phyloP scores from a whole-genome alignment of 805 yeast species.

The Zygosaccharomyces bailii region DNA sequence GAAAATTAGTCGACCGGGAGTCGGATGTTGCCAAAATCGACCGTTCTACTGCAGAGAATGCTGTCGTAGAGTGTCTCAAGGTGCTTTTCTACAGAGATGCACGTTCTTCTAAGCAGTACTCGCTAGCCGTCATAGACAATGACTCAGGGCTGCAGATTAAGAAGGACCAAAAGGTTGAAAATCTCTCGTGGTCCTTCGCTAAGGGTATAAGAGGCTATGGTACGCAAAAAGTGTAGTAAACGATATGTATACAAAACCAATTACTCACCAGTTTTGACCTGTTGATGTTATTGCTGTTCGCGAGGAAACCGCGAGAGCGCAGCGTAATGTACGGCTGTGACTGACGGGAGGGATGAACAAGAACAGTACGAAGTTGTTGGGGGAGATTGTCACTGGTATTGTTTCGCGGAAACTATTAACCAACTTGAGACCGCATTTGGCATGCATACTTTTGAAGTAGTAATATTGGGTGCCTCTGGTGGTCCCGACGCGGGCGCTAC shows the following conservation, averaged over 20 bases:
- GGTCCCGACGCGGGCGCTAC: constrained; percentile 76
- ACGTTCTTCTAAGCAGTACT: constrained; percentile 81
- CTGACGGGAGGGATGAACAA: not conserved
- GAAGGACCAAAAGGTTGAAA: constrained; percentile 61
- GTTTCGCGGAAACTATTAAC: not conserved
- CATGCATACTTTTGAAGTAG: constrained; percentile 48
- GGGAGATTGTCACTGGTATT: not conserved
- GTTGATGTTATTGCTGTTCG: not conserved
- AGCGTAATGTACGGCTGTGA: not conserved
- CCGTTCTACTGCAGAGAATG: constrained; percentile 70
- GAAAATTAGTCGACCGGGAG: constrained; percentile 78
- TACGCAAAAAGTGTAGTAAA: constrained; percentile 47
- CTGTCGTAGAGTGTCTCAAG: constrained; percentile 85
- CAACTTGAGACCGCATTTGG: not conserved
- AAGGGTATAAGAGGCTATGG: constrained; percentile 88
- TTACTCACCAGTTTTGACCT: not conserved
- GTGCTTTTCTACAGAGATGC: constrained; percentile 96
- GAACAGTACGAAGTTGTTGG: not conserved
- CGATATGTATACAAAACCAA: not conserved
- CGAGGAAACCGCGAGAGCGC: not conserved
- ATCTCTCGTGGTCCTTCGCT: constrained; percentile 90
- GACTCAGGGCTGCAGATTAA: constrained; percentile 61
- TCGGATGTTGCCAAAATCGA: constrained; percentile 65
- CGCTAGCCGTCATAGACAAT: constrained; percentile 70
- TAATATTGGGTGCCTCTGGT: constrained; percentile 75